phyloP scores from a whole-genome alignment of 2,329 filamentous ascomycete genomes.

The Colletotrichum scovillei region DNA sequence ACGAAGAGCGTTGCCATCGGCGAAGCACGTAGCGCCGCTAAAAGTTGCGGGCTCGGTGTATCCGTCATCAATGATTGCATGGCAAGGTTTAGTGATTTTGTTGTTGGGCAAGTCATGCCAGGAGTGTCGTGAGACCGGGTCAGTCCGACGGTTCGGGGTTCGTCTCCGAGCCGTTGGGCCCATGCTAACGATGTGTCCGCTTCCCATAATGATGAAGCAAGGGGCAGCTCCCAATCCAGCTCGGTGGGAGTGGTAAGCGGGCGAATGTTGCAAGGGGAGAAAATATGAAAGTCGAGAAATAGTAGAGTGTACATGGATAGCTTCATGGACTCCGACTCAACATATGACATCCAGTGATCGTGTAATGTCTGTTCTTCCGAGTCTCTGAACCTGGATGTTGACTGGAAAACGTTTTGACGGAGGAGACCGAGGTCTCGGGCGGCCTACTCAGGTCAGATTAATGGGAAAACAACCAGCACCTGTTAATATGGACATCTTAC shows the following conservation, averaged over 20 bases:
- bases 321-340: slow-evolving; percentile 45
- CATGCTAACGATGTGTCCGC: slow-evolving; percentile 42
- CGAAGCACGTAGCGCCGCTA: slow-evolving; percentile 40
- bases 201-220: slow-evolving; percentile 44
- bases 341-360: slow-evolving; percentile 41
- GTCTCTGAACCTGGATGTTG: slow-evolving; percentile 61
- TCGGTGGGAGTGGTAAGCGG: slow-evolving; percentile 45
- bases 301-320: slow-evolving; percentile 43
- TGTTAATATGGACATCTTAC: slow-evolving; percentile 35
- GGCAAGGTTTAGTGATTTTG: slow-evolving; percentile 42
- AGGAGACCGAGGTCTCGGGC: slow-evolving; percentile 42
- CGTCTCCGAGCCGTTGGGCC: slow-evolving; percentile 39
- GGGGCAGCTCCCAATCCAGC: slow-evolving; percentile 48
- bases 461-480: neutral
- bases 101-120: slow-evolving; percentile 38
- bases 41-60: slow-evolving; percentile 40
- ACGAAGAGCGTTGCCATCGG: slow-evolving; percentile 44
- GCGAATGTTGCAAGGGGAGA: slow-evolving; percentile 44
- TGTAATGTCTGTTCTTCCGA: slow-evolving; percentile 43
- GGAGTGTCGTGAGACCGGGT: slow-evolving; percentile 30
- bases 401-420: slow-evolving; percentile 40
- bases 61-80: slow-evolving; percentile 47
- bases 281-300: slow-evolving; percentile 44
- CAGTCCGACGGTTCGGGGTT: slow-evolving; percentile 31
- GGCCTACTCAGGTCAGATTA: slow-evolving; percentile 25